Evolutionary conservation across 331 rosid species (phyloP), one percentile per base, ranked within the genome.

Genomic region (Rhamnella rubrinervis): DNA sequence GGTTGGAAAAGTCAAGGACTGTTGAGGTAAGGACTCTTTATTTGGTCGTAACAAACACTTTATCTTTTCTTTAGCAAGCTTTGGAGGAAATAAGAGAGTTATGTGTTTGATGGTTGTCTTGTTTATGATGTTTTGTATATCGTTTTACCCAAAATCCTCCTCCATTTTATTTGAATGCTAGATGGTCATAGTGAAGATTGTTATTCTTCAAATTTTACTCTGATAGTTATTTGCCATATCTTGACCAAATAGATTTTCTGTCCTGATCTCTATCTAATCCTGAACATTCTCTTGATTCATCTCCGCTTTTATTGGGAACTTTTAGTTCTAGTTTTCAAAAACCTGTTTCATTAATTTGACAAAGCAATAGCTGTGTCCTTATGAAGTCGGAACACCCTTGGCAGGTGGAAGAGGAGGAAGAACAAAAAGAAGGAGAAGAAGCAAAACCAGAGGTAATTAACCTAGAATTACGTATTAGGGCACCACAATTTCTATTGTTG

Each of bases 331-430:
- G 35, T 6, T 53, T 17, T 53, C 10, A 17, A 6, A 53, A 53
- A n/a, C 19, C 16, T 44, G 14, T 9, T 3, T 31, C 35, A 31
- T 44, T 44, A 44, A 44, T 53, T 53, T 53, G 18, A n/a, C 19
- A 18, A 4, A 8, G 8, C 8, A 4, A 7, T 53, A 18, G 10
- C 19, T 18, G 6, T 18, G 8, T 53, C 58, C n/a, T 69, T 52
- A 64, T 52, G 4, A 41, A 25, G n/a, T 61, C 28, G 37, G 11
- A 60, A 35, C 35, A 31, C 4, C 63, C 71, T 67, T 75, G 66
- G 6, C 83, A 93, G 98, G 97, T 93, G n/a, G 98, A 93, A 85
- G 98, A 93, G 88, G 98, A 86, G 84, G 96, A 89, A 75, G 86
- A 80, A 74, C 90, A 82, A 21, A 88, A 93, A 74, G 97, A 93